Percentiles rank a stretch among this genome's conserved stretches.
phyloP scores from a whole-genome alignment of 768 basidiomycete genomes.

The Tulasnella sp. region DNA sequence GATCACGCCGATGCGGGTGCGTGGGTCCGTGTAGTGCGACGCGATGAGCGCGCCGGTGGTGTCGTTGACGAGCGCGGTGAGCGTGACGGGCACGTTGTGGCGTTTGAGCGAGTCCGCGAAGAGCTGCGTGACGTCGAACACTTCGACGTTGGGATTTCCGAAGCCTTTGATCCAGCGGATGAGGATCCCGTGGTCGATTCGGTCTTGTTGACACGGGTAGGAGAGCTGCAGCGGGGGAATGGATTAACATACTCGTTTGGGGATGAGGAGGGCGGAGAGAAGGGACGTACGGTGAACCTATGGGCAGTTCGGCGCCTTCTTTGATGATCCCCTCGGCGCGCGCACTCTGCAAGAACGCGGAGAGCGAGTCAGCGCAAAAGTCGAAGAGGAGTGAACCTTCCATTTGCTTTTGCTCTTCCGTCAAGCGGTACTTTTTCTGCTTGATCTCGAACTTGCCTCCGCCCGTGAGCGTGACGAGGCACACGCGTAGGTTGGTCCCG shows the following conservation, averaged over 20 bases:
- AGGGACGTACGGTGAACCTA: slow-evolving; percentile 81
- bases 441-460: slow-evolving; percentile 96
- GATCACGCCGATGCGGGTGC: slow-evolving; percentile 87
- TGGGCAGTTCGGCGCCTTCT: slow-evolving; percentile 40
- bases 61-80: slow-evolving; percentile 91
- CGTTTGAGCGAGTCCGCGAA: slow-evolving; percentile 72
- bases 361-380: slow-evolving; percentile 91
- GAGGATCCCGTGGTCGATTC: slow-evolving; percentile 86
- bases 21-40: slow-evolving; percentile 86
- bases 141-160: slow-evolving; percentile 83
- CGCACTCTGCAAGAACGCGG: slow-evolving; percentile 61
- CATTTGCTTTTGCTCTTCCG: slow-evolving; percentile 96
- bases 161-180: slow-evolving; percentile 99
- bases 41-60: slow-evolving; percentile 97
- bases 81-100: slow-evolving; percentile 63
- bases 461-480: slow-evolving; percentile 85
- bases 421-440: slow-evolving; percentile 92
- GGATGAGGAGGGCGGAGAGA: too few relatives aligned
- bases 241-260: too few relatives aligned
- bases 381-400: slow-evolving; percentile 95
- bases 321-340: slow-evolving; percentile 35
- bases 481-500: slow-evolving; percentile 94
- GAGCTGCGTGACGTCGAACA: slow-evolving; percentile 86
- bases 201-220: slow-evolving; percentile 89
- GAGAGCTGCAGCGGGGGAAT: slow-evolving; percentile 61